These are phyloP conservation scores for Scheffersomyces spartinae DNA, from an alignment of 805 yeast species.

Conservation along the genomic window DNA sequence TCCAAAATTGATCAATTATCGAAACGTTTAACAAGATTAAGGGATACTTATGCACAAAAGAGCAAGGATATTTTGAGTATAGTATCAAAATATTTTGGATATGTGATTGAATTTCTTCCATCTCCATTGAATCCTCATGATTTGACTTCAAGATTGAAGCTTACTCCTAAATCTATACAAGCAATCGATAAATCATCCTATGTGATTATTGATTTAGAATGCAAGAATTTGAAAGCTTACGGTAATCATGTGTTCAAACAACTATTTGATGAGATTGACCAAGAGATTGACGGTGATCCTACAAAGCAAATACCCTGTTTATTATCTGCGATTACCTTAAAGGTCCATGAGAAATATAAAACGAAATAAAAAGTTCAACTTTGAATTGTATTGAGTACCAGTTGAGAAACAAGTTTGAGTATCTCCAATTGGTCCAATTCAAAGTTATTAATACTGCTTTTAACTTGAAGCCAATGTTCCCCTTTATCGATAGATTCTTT, in stretches of 20 bases:
- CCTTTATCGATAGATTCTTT: constrained; percentile 23
- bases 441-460: constrained; percentile 15
- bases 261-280: constrained; percentile 6
- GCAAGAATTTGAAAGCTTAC: constrained; percentile 43
- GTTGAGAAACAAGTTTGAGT: constrained; percentile 12
- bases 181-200: constrained; percentile 24
- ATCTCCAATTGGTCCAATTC: constrained; percentile 13
- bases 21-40: constrained; percentile 43
- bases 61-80: constrained; percentile 63
- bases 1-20: constrained; percentile 34
- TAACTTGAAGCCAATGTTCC: constrained; percentile 15
- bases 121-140: constrained; percentile 29
- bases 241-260: constrained; percentile 29
- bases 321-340: constrained; percentile 61
- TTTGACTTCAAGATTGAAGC: constrained; percentile 45
- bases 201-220: constrained; percentile 44
- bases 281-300: constrained; percentile 17
- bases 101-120: constrained; percentile 52
- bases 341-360: constrained; percentile 38
- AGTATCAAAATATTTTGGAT: constrained; percentile 61
- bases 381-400: constrained; percentile 5
- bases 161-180: constrained; percentile 29
- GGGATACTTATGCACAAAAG: constrained; percentile 49
- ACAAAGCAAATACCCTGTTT: constrained; percentile 68
- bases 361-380: constrained; percentile 3